phyloP scores from a whole-genome alignment of 2,329 filamentous ascomycete genomes.

The Drechslerella coelobrocha region DNA sequence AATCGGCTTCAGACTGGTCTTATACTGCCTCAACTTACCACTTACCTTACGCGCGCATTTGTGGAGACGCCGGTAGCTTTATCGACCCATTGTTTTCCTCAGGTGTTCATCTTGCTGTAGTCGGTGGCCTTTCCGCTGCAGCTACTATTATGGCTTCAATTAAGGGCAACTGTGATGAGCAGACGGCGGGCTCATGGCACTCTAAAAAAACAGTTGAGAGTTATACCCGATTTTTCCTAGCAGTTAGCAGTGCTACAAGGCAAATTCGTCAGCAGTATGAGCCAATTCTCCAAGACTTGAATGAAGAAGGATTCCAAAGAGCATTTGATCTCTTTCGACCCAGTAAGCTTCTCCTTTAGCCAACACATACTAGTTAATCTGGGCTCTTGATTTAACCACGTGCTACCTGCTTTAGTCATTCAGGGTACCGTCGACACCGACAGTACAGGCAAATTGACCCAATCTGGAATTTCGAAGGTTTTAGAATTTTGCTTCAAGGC shows the following conservation, averaged over 20 bases:
- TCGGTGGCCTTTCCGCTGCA: slow-evolving; percentile 61
- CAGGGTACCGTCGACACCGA: slow-evolving; percentile 57
- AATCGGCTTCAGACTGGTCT: slow-evolving; percentile 62
- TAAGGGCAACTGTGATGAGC: slow-evolving; percentile 59
- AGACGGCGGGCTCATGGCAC: slow-evolving; percentile 59
- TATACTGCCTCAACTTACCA: slow-evolving; percentile 62
- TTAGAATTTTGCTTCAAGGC: slow-evolving; percentile 57
- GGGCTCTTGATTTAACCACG: slow-evolving; percentile 51
- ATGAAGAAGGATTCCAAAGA: slow-evolving; percentile 60
- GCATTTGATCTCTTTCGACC: slow-evolving; percentile 61
- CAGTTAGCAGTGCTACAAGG: slow-evolving; percentile 58
- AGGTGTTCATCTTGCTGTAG: slow-evolving; percentile 61
- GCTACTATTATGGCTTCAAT: slow-evolving; percentile 60
- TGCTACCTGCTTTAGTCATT: slow-evolving; percentile 56
- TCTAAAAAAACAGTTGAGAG: slow-evolving; percentile 60
- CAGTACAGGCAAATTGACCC: slow-evolving; percentile 53
- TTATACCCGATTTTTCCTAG: slow-evolving; percentile 62
- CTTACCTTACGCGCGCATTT: slow-evolving; percentile 58
- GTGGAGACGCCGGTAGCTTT: slow-evolving; percentile 63
- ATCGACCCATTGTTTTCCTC: slow-evolving; percentile 64
- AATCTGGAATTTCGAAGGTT: slow-evolving; percentile 56
- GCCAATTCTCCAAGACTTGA: slow-evolving; percentile 59
- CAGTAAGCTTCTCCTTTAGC: slow-evolving; percentile 55
- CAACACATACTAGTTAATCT: slow-evolving; percentile 5
- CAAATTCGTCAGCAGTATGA: slow-evolving; percentile 60